Base-by-base conservation (phyloP, 371 early-diverging fungal species). In the Zychaea mexicana region DNA sequence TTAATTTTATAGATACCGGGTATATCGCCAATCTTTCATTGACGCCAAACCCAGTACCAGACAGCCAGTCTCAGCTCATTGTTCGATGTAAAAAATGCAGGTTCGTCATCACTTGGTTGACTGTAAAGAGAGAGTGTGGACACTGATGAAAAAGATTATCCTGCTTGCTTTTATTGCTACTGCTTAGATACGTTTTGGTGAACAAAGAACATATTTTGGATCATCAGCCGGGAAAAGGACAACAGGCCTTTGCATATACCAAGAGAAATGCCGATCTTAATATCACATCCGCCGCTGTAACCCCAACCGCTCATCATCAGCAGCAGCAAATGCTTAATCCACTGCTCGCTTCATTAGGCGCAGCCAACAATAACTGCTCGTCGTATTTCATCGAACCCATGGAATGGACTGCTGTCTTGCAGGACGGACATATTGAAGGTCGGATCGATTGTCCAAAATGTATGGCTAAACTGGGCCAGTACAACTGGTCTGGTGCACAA, bases 361-460 rank as follows among this genome's bases (percentile, higher is more conserved):
- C 65, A 5, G 54, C 69, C 12, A 72, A 76, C 28, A 78, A 72
- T 12, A 69, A 68, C 1, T 95, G 96, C 70, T 87, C 90, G 4
- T 88, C 90, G 7, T 87, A 90, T 67, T 94, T 94, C 75, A 82
- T 93, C 45, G 96, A 96, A 68, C 92, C 93, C 6, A 89, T 92
- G 85, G 89, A 89, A 61, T 94, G 95, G 95, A 89, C 94, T 63
- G 72, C 81, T 7, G 88, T 82, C 7, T 75, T 83, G 10, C 68
- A 79, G 10, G 85, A 85, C 39, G 88, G 89, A 8, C 69, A 74
- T 24, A 33, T 92, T 4, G 90, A 92, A 57, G 94, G 92, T 46
- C 86, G 89, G 61, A 88, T 96, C 17, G 77, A 82, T 30, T 96
- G 96, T 65, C 94, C 94, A 1, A 93, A 92, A 65, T 96, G 96